These are phyloP conservation scores for Leishmania braziliensis DNA, from an alignment of 208 protist species.

Conservation along the genomic window DNA sequence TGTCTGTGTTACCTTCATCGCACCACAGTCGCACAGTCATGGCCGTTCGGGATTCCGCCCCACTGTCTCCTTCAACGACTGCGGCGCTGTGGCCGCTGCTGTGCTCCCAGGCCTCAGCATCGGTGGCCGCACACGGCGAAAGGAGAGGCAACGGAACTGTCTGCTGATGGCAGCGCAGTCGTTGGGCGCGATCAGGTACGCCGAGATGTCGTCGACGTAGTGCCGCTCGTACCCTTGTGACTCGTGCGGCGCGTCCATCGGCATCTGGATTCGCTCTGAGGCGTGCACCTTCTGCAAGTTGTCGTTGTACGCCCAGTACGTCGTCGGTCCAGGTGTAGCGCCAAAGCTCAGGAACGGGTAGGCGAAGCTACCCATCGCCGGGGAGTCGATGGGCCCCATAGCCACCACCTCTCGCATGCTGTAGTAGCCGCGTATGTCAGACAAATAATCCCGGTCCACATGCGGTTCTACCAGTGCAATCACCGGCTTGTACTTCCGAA, in stretches of 20 bases:
- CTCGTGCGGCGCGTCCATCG: slow-evolving; percentile 66
- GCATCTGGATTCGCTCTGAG: slow-evolving; percentile 59
- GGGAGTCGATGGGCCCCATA: slow-evolving; percentile 69
- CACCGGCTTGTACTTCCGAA: slow-evolving; percentile 60
- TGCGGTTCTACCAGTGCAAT: slow-evolving; percentile 78
- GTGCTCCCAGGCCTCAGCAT: slow-evolving; percentile 23
- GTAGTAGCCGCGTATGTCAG: slow-evolving; percentile 69
- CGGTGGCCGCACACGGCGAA: slow-evolving; percentile 53
- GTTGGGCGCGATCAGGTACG: slow-evolving; percentile 56
- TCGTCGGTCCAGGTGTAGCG: slow-evolving; percentile 64
- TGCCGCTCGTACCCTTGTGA: slow-evolving; percentile 61
- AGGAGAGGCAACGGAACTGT: slow-evolving; percentile 61
- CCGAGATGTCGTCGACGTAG: slow-evolving; percentile 69
- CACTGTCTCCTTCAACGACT: not conserved
- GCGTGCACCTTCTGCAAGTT: slow-evolving; percentile 51
- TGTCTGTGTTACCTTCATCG: not conserved
- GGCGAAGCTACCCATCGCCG: slow-evolving; percentile 70
- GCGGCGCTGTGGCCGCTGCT: slow-evolving; percentile 4
- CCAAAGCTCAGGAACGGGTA: slow-evolving; percentile 78
- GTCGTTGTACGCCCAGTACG: slow-evolving; percentile 80
- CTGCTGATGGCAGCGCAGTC: slow-evolving; percentile 48
- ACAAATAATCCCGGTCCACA: slow-evolving; percentile 68
- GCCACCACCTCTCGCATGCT: slow-evolving; percentile 71
- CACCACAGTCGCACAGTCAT: not conserved
- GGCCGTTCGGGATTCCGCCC: not conserved